Evolutionary conservation across 23 red algal genomes (phyloP), one percentile per base, ranked within the genome.

Genomic region (Agarophyton chilense): DNA sequence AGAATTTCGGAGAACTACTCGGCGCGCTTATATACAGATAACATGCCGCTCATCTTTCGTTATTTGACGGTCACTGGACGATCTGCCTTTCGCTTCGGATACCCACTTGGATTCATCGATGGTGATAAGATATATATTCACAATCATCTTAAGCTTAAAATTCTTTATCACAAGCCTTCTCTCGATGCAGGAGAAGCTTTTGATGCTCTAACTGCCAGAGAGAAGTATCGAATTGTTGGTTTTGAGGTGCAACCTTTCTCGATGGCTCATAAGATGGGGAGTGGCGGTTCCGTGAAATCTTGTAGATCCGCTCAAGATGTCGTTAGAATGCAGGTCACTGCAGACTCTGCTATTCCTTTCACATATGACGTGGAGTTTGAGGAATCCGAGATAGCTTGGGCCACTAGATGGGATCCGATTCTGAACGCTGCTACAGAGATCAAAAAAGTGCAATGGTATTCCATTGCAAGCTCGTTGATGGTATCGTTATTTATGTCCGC

Each of bases 351-450:
- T 10, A 67, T 98, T 40, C 40, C 62, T 38, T 96, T 87, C 54
- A 94, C 91, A 33, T 99, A 99, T 61, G 93, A 95, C 42, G 82
- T 99, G 14, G 32, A 85, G 47, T 99, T 93, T 81, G 71, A 68
- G 43, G 90, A 82, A 86, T 96, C 93, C 40, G 56, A 87, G 25
- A 60, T 96, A 4, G 87, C 87, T 18, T 99, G 97, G 97, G 97
- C 93, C 18, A 95, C 97, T 13, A 79, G 97, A 41, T 99, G 97
- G 97, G 97, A 99, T 66, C 68, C 90, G 25, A 53, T 95, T 32
- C 83, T 99, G 21, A 85, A 93, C 36, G 82, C 70, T 17, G 71
- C 44, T 31, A 34, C 70, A 36, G 90, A 90, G 50, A 51, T 85
- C 17, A 67, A 72, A 64, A 75, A 93, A 56, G 81, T 99, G 47